Percentiles rank a stretch among this genome's conserved stretches.
phyloP scores from a whole-genome alignment of 257 asterid species.

The Gynochthodes officinalis region DNA sequence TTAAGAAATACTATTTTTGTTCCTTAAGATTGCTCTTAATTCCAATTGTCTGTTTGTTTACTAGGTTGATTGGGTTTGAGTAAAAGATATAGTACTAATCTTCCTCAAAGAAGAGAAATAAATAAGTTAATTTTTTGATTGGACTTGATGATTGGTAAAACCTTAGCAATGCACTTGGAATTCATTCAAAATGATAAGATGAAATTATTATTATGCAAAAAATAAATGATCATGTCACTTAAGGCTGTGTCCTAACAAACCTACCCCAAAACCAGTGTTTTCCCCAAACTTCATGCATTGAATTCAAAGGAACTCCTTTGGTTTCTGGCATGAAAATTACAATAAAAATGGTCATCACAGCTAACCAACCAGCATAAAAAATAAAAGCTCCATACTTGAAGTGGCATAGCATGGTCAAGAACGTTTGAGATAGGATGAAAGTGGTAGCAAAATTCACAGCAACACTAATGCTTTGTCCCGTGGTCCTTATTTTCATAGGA shows the following conservation, averaged over 20 bases:
- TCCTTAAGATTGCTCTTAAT: too few relatives aligned
- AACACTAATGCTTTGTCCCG: conserved; percentile 23
- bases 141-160: too few relatives aligned
- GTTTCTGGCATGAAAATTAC: conserved; percentile 21
- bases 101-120: too few relatives aligned
- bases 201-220: too few relatives aligned
- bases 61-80: too few relatives aligned
- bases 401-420: conserved; percentile 14
- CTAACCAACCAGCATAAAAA: conserved; percentile 17
- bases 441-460: conserved; percentile 15
- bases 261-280: conserved; percentile 19
- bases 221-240: too few relatives aligned
- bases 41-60: too few relatives aligned
- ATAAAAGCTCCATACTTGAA: conserved; percentile 19
- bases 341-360: conserved; percentile 10
- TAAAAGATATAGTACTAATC: too few relatives aligned
- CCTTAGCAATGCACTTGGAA: too few relatives aligned
- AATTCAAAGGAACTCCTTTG: conserved; percentile 19
- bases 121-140: too few relatives aligned
- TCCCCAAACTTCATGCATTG: conserved; percentile 18
- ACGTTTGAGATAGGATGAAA: conserved; percentile 13
- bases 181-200: too few relatives aligned
- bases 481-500: conserved; percentile 15
- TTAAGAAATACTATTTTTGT: too few relatives aligned
- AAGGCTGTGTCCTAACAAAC: neutral